Conservation (phyloP, 371 early-diverging fungal species). For the Mortierella sp. region DNA sequence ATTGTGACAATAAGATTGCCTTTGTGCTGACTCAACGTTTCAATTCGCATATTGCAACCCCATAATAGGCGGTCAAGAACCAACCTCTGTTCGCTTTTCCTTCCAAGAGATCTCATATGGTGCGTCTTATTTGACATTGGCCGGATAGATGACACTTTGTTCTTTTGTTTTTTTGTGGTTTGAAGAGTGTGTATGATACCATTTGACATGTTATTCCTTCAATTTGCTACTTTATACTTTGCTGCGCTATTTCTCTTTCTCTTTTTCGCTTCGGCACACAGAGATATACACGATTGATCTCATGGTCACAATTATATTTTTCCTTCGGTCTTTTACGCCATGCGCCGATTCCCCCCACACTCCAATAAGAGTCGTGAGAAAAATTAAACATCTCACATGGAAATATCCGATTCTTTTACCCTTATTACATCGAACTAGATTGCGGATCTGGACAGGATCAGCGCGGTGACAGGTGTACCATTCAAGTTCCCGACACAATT, state of each 20-base stretch:
- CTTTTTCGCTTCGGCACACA: slow-evolving; percentile 3
- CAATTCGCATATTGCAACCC: background rate
- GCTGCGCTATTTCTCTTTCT: background rate
- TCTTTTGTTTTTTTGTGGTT: background rate
- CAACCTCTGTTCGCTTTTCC: slow-evolving; percentile 40
- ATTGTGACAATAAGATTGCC: background rate
- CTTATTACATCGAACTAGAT: slow-evolving; percentile 7
- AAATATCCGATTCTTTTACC: background rate
- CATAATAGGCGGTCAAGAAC: slow-evolving; percentile 31
- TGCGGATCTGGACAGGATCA: slow-evolving; percentile 42
- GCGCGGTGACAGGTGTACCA: slow-evolving; percentile 38
- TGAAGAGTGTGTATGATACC: background rate
- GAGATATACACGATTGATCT: background rate
- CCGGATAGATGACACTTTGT: background rate
- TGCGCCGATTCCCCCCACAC: background rate
- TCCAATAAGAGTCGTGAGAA: slow-evolving; percentile 18
- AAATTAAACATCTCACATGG: background rate
- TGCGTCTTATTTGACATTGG: no score
- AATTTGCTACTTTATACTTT: background rate
- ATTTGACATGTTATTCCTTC: background rate
- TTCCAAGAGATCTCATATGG: slow-evolving; percentile 45
- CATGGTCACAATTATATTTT: background rate
- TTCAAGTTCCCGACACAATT: slow-evolving; percentile 41
- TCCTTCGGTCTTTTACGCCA: background rate
- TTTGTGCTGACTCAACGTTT: background rate